Conservation (phyloP, 2,329 filamentous ascomycete genomes). For the Neofusicoccum ribis region DNA sequence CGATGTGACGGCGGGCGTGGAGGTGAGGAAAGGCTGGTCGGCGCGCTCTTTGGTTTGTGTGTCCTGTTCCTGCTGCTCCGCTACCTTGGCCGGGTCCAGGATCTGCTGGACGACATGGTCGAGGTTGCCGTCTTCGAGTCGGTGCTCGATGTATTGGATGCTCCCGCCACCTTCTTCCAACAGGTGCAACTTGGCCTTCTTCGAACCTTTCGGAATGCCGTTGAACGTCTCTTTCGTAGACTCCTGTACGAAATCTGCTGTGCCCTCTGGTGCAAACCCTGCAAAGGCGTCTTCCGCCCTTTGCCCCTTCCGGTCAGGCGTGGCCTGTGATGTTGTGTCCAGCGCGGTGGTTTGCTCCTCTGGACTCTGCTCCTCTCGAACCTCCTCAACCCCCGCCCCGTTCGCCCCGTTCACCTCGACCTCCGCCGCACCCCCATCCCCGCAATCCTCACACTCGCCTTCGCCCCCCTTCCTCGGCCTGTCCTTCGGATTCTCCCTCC, state of each 20-base stretch:
- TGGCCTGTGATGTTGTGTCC: neutral
- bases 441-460: conserved; percentile 11
- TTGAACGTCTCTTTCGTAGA: neutral
- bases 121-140: conserved; percentile 72
- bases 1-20: conserved; percentile 25
- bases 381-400: neutral
- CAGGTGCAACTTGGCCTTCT: conserved; percentile 34
- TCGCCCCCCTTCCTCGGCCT: conserved; percentile 34
- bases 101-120: conserved; percentile 66
- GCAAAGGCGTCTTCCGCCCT: neutral
- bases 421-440: neutral
- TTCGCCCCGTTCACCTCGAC: neutral
- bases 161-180: conserved; percentile 64
- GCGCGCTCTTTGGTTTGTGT: conserved; percentile 23
- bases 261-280: neutral
- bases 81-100: conserved; percentile 43
- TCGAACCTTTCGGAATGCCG: conserved; percentile 15
- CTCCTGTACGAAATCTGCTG: neutral
- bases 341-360: too few species aligned
- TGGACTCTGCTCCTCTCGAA: neutral
- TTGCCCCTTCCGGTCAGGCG: neutral
- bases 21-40: conserved; percentile 28
- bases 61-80: conserved; percentile 26
- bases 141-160: conserved; percentile 76
- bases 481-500: conserved; percentile 37